Conservation (phyloP, 257 asterid genomes). For the Penstemon davidsonii region DNA sequence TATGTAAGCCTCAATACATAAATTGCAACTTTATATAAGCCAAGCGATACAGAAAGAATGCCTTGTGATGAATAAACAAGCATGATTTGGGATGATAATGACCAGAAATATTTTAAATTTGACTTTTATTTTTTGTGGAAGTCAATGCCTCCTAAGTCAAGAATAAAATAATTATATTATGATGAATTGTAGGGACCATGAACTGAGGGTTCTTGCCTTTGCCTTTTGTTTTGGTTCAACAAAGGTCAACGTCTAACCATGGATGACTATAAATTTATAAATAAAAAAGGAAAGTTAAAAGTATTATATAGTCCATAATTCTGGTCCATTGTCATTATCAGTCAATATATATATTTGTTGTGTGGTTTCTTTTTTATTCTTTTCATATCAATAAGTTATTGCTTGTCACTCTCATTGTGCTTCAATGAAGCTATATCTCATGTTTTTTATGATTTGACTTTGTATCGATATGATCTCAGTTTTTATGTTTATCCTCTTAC, state of each 20-base stretch:
- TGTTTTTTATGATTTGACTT: background rate
- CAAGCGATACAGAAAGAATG: no score
- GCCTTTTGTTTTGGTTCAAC: constrained; percentile 24
- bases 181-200: constrained; percentile 35
- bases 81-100: constrained; percentile 35
- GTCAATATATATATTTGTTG: background rate
- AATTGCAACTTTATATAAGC: no score
- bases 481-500: background rate
- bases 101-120: constrained; percentile 31
- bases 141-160: constrained; percentile 25
- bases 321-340: background rate
- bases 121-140: constrained; percentile 20
- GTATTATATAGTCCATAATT: background rate
- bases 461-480: background rate
- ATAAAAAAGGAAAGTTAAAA: background rate
- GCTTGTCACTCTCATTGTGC: background rate
- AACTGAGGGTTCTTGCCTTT: constrained; percentile 14
- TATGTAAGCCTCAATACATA: constrained; percentile 15
- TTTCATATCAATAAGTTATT: background rate
- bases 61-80: background rate
- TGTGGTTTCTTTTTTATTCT: background rate
- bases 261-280: background rate
- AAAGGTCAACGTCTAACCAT: constrained; percentile 29
- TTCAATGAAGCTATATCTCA: background rate
- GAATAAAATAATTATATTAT: constrained; percentile 18